A percentile compares a stretch with the other conserved stretches of the same genome.
Evolutionary conservation across 345 rosid genomes (phyloP).

Genomic region (Gossypioides kirkii): DNA sequence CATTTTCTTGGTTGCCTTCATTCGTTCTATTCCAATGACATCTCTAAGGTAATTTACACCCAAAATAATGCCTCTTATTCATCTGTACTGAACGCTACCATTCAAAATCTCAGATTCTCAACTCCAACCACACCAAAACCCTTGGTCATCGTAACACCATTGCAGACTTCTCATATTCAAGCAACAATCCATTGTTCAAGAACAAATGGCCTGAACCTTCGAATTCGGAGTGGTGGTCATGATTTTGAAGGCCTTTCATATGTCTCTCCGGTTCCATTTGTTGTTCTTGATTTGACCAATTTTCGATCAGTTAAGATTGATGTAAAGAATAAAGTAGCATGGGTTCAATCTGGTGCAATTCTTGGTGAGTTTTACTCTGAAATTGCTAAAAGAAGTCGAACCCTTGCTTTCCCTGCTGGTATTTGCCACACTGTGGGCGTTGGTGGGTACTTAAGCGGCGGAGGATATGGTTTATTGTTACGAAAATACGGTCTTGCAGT

Average conservation of each 20-base stretch:
- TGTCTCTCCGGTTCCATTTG: not conserved
- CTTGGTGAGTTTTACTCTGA: not conserved
- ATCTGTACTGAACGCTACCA: not conserved
- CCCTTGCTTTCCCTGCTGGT: not conserved
- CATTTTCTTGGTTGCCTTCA: not conserved
- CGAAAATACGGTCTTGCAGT: not conserved
- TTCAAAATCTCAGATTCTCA: not conserved
- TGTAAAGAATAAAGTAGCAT: not conserved
- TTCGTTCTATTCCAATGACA: not conserved
- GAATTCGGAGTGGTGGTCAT: not conserved
- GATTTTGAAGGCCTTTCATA: not conserved
- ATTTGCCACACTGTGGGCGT: not conserved
- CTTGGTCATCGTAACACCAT: slow-evolving; percentile 1
- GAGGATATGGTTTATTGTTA: not conserved
- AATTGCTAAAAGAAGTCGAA: not conserved
- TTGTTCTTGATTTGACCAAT: not conserved
- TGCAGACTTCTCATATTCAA: not conserved
- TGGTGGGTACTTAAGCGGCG: not conserved
- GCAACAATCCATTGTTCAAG: not conserved
- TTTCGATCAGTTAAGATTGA: not conserved
- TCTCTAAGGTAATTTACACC: not conserved
- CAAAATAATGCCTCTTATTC: not conserved
- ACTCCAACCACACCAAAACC: not conserved
- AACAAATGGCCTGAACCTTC: not conserved
- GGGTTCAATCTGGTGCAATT: slow-evolving; percentile 3